Evolutionary conservation across 805 yeast species (phyloP), one percentile per base, ranked within the genome.

Genomic region (Pichia nanzhaoensis): DNA sequence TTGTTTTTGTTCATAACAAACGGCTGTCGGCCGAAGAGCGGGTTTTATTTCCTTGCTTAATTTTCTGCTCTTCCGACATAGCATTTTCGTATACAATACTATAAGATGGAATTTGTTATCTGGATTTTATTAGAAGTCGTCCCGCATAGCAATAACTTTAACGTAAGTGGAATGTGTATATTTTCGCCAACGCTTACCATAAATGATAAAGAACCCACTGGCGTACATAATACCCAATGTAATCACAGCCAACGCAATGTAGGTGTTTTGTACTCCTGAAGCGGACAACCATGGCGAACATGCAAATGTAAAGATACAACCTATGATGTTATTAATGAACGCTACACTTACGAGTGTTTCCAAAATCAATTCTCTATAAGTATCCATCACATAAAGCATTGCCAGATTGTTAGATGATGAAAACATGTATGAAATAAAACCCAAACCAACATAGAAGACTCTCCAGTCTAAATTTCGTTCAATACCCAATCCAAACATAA

Each of bases 401-500:
- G 84, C 76, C 31, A 80, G 73, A 53, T 82, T 87, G 49, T 84
- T 82, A 10, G 82, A 74, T 32, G 83, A 77, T 51, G 85, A 83
- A 66, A 77, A 81, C 12, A 83, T 77, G 51, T 79, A 77, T 1
- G 84, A 84, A 47, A 80, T 76, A 52, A 80, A 72, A 0, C 78
- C 86, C 33, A 81, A 62, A 0, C 84, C 84, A 20, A 77, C 70
- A 52, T 80, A 80, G 42, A 72, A 70, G 10, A 73, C 73, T 37
- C 72, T 68, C 77, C 80, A 75, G 35, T 71, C 64, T 55, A 77
- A 62, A 17, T 62, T 57, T 37, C 70, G 65, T n/a, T 69, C 76
- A 12, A 84, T 70, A 8, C 85, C 86, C 33, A 79, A 71, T 33
- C 84, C 86, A 64, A 79, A 81, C 75, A 80, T 73, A 38, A 81